Conservation (phyloP, 2,329 filamentous ascomycete genomes). For the Penicillium fuscoglaucum region DNA sequence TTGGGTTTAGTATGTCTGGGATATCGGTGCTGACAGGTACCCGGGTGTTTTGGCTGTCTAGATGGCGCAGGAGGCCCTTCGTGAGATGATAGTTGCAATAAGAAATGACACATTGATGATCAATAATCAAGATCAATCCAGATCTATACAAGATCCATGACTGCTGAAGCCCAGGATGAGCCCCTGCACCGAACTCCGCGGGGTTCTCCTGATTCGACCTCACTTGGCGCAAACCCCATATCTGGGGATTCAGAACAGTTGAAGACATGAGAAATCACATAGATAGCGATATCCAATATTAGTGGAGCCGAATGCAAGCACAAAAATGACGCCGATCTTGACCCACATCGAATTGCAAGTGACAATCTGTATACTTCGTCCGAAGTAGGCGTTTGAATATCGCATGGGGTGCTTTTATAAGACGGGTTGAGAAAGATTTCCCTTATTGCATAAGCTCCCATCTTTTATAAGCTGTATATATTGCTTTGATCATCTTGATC, state of each 20-base stretch:
- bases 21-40: not conserved
- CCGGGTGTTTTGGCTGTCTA: not conserved
- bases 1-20: not conserved
- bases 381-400: not conserved
- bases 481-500: not conserved
- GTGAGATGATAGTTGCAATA: not conserved
- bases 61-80: not conserved
- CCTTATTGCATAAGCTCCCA: not conserved
- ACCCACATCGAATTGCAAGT: not conserved
- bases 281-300: not conserved
- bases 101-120: not conserved
- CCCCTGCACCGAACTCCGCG: not conserved
- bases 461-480: conserved; percentile 4
- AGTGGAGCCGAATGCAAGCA: conserved; percentile 3
- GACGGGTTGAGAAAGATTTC: not conserved
- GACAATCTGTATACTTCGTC: conserved; percentile 2
- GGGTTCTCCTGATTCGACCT: not conserved
- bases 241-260: too few species aligned
- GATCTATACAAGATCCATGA: not conserved
- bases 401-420: not conserved
- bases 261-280: not conserved
- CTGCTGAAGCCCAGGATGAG: not conserved
- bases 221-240: not conserved
- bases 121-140: not conserved
- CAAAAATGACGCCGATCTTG: conserved; percentile 1